Percentiles rank a stretch among this genome's conserved stretches.
Conservation (phyloP, 768 basidiomycete genomes). For the Dentipellis fragilis region DNA sequence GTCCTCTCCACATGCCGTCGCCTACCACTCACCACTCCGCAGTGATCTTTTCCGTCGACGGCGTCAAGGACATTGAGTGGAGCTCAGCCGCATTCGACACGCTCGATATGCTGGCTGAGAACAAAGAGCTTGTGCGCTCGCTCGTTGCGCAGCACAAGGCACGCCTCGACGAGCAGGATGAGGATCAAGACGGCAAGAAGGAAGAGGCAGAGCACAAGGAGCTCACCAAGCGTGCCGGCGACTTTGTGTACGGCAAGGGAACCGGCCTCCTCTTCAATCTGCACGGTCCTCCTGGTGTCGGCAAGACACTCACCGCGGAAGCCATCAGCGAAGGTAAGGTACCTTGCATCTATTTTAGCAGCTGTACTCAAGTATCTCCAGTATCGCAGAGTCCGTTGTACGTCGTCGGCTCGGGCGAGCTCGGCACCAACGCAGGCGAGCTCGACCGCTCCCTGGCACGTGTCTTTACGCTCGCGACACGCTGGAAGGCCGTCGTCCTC, state of each 20-base stretch:
- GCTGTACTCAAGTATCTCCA: no score
- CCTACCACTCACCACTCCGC: background rate
- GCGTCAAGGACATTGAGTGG: background rate
- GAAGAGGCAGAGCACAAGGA: no score
- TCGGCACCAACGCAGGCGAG: constrained; percentile 7
- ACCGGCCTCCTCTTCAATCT: constrained; percentile 4
- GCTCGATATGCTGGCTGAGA: background rate
- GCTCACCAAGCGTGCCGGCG: no score
- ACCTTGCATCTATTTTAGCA: no score
- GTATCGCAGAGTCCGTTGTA: constrained; percentile 13
- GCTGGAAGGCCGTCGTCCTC: constrained; percentile 17
- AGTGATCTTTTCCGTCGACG: background rate
- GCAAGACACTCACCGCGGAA: constrained; percentile 17
- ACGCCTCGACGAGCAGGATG: no score
- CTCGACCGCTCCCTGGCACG: constrained; percentile 10
- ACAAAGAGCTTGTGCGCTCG: background rate
- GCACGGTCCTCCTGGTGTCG: constrained; percentile 11
- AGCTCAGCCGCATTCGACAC: background rate
- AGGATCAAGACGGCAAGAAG: no score
- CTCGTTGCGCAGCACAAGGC: background rate
- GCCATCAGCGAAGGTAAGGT: constrained; percentile 13
- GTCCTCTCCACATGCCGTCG: background rate
- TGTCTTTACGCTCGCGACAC: constrained; percentile 12
- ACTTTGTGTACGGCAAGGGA: constrained; percentile 7
- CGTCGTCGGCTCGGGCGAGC: constrained; percentile 14